Conservation (phyloP, 257 asterid species). For the Anisodus acutangulus region DNA sequence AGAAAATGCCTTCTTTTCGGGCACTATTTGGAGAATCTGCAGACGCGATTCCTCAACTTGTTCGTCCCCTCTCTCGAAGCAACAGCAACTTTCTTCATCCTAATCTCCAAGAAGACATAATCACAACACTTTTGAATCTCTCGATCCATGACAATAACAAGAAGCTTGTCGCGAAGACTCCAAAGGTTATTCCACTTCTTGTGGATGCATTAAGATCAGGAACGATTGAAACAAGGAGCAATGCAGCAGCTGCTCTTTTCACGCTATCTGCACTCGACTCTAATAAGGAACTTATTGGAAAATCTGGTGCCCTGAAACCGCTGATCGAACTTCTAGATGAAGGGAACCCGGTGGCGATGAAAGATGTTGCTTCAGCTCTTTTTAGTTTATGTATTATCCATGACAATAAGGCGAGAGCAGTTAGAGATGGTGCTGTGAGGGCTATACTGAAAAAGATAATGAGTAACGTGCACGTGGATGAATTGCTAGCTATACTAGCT, state of each 20-base stretch:
- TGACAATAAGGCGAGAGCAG: slow-evolving; percentile 80
- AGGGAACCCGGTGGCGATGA: slow-evolving; percentile 67
- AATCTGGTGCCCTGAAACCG: slow-evolving; percentile 69
- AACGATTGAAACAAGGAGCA: slow-evolving; percentile 72
- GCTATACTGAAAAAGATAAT: slow-evolving; percentile 65
- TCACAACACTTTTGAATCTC: slow-evolving; percentile 77
- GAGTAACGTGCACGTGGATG: slow-evolving; percentile 60
- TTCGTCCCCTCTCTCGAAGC: slow-evolving; percentile 59
- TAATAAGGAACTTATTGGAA: slow-evolving; percentile 76
- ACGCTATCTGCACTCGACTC: slow-evolving; percentile 81
- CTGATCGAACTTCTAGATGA: slow-evolving; percentile 70
- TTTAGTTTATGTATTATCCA: slow-evolving; percentile 71
- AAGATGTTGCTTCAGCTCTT: slow-evolving; percentile 86
- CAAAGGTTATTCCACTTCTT: slow-evolving; percentile 67
- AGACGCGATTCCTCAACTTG: slow-evolving; percentile 62
- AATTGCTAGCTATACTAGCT: slow-evolving; percentile 74
- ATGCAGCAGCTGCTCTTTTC: slow-evolving; percentile 93
- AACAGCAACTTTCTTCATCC: slow-evolving; percentile 38
- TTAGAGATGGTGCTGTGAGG: slow-evolving; percentile 69
- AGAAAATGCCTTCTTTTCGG: slow-evolving; percentile 72
- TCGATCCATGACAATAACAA: slow-evolving; percentile 90
- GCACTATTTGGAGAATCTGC: slow-evolving; percentile 70
- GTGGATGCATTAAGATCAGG: slow-evolving; percentile 63
- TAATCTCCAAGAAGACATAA: slow-evolving; percentile 81
- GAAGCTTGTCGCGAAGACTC: slow-evolving; percentile 83